Percentiles rank a stretch among this genome's conserved stretches.
Evolutionary conservation across 2,329 filamentous ascomycete genomes (phyloP).

Genomic region (Aureobasidium subglaciale): DNA sequence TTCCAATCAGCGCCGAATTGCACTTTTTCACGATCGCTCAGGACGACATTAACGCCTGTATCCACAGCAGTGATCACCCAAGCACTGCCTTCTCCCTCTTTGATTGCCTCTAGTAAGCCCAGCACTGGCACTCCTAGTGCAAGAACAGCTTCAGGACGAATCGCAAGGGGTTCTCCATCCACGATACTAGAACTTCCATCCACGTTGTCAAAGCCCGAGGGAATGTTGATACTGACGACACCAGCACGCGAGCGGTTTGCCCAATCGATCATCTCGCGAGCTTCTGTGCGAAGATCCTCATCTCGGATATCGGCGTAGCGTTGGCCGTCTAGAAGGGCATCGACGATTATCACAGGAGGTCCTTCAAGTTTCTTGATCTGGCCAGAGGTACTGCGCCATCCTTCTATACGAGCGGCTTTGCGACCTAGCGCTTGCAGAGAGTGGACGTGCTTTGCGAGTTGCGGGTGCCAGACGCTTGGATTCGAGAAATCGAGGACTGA

Average conservation of each 20-base stretch:
- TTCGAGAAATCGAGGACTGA: slow-evolving; percentile 81
- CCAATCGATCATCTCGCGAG: slow-evolving; percentile 89
- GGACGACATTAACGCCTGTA: slow-evolving; percentile 76
- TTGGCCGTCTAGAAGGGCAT: slow-evolving; percentile 80
- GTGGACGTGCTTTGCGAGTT: slow-evolving; percentile 71
- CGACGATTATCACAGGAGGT: slow-evolving; percentile 73
- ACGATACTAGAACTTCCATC: slow-evolving; percentile 58
- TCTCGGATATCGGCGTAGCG: slow-evolving; percentile 83
- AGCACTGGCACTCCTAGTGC: slow-evolving; percentile 81
- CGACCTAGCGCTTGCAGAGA: slow-evolving; percentile 57
- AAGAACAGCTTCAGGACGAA: slow-evolving; percentile 75
- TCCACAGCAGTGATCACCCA: slow-evolving; percentile 84
- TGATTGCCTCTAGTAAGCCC: slow-evolving; percentile 71
- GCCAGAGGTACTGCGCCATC: slow-evolving; percentile 52
- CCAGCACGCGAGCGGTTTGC: slow-evolving; percentile 79
- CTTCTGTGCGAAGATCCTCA: slow-evolving; percentile 66
- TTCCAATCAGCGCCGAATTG: slow-evolving; percentile 88
- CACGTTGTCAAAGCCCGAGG: slow-evolving; percentile 77
- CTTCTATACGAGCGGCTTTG: slow-evolving; percentile 57
- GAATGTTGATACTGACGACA: slow-evolving; percentile 82
- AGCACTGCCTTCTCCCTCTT: slow-evolving; percentile 47
- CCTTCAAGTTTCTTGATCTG: slow-evolving; percentile 50
- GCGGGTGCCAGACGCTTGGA: slow-evolving; percentile 71
- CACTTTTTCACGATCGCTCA: slow-evolving; percentile 76
- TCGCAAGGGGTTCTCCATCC: slow-evolving; percentile 71